Conservation (phyloP, 495 filamentous ascomycete species). For the Cenococcum geophilum region DNA sequence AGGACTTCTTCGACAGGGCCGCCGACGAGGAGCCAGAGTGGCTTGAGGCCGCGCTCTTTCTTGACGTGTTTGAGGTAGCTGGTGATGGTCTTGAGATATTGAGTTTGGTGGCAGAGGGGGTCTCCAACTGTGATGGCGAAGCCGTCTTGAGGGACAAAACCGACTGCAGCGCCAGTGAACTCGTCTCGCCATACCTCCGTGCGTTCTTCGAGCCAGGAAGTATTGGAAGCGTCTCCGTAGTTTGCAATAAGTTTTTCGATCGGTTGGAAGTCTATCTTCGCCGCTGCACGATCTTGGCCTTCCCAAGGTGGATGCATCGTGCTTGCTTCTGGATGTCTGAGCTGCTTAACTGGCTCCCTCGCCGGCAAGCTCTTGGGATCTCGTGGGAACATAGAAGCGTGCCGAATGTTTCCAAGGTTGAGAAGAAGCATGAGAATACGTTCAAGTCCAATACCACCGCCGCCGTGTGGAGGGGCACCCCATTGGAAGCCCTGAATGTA, state of each 20-base stretch:
- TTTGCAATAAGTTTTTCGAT: slow-evolving; percentile 79
- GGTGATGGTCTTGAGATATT: slow-evolving; percentile 63
- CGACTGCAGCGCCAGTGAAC: slow-evolving; percentile 68
- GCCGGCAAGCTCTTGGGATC: slow-evolving; percentile 76
- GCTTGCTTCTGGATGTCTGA: slow-evolving; percentile 74
- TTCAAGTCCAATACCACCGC: slow-evolving; percentile 85
- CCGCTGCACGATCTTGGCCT: slow-evolving; percentile 42
- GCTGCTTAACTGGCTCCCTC: slow-evolving; percentile 45
- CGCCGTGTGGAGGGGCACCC: slow-evolving; percentile 84
- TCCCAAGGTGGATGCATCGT: slow-evolving; percentile 61
- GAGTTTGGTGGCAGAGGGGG: slow-evolving; percentile 66
- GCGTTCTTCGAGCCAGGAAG: slow-evolving; percentile 76
- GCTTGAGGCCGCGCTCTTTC: slow-evolving; percentile 62
- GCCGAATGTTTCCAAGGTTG: slow-evolving; percentile 78
- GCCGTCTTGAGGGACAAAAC: slow-evolving; percentile 65
- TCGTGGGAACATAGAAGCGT: slow-evolving; percentile 75
- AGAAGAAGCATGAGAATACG: slow-evolving; percentile 79
- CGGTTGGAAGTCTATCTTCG: slow-evolving; percentile 54
- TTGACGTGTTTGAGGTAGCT: slow-evolving; percentile 68
- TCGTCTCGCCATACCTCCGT: slow-evolving; percentile 77
- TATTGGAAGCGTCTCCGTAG: slow-evolving; percentile 84
- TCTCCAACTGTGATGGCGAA: slow-evolving; percentile 76
- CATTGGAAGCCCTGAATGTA: slow-evolving; percentile 84
- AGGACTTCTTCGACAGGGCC: slow-evolving; percentile 64
- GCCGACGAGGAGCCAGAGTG: slow-evolving; percentile 74